Base-by-base conservation (phyloP, 192 early-diverging fungal species). In the Entomortierella parvispora region DNA sequence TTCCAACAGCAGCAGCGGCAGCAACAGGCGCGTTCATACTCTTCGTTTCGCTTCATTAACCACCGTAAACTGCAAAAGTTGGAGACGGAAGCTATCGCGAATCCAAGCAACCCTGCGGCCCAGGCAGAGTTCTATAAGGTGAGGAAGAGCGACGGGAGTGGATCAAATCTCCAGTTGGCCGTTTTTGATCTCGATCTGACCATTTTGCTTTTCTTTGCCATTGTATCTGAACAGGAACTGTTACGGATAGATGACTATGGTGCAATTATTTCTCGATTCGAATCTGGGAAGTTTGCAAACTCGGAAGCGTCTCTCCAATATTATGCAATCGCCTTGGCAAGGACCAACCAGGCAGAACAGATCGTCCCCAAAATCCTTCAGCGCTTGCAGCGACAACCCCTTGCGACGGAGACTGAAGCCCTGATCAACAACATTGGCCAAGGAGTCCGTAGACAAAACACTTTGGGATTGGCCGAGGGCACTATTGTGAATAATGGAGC, bases 101-200 rank as follows among this genome's bases (percentile, higher is more conserved):
- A 68, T 55, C 82, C 87, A 14, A 69, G 72, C 32, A 84, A 89
- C 61, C 47, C 85, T 20, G 31, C 60, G 31, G 80, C 80, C 11
- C 87, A 89, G 49, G 61, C 83, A 28, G 67, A 84, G 46, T 80
- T 87, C 32, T 89, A 87, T 69, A 88, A 86, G 81, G 87, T 85
- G 70, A 64, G 18, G 22, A 62, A 59, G 8, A 0, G 2, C 17
- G 54, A 34, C 20, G 29, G 34, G 2, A 28, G 6, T 31, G 8
- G 10, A 15, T 23, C 15, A 43, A 17, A 32, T 34, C 26, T 15
- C 46, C n/a, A n/a, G n/a, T n/a, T n/a, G n/a, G n/a, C n/a, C n/a
- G 15, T 22, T 48, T 23, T 22, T 32, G 17, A 33, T 40, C 11
- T 52, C 46, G 14, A 46, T 45, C 7, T 32, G 15, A 37, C 33